Evolutionary conservation across 345 rosid species (phyloP).

Genomic region (Jatropha curcas): DNA sequence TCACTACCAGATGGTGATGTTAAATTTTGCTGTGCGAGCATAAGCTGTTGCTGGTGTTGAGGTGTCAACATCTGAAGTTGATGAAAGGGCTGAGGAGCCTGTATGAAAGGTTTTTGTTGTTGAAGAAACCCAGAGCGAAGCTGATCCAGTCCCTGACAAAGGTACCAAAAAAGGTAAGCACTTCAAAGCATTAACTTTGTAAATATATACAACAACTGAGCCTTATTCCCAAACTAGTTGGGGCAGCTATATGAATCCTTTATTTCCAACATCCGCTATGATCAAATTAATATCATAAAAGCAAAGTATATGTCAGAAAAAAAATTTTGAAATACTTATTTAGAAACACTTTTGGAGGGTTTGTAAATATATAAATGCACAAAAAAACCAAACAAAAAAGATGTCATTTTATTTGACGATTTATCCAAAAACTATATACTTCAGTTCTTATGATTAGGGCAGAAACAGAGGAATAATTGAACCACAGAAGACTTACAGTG

Average conservation of each 20-base stretch:
- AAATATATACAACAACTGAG: no score
- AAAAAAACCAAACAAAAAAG: no score
- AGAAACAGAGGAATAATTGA: neutral
- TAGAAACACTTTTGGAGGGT: no score
- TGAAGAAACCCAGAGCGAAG: conserved; percentile 77
- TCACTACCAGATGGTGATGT: conserved; percentile 77
- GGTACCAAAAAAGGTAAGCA: conserved; percentile 24
- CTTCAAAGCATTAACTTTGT: no score
- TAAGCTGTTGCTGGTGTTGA: conserved; percentile 93
- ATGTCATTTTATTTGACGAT: neutral
- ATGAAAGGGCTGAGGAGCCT: conserved; percentile 83
- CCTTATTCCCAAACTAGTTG: no score
- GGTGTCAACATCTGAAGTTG: conserved; percentile 88
- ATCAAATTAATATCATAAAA: no score
- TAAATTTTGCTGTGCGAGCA: conserved; percentile 85
- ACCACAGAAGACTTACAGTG: conserved; percentile 53
- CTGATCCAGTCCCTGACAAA: conserved; percentile 64
- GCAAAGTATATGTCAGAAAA: no score
- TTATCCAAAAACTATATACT: neutral
- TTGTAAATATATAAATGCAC: no score
- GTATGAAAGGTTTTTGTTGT: conserved; percentile 85
- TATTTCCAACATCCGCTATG: no score
- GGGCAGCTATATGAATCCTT: no score
- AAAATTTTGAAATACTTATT: no score
- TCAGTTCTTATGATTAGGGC: neutral